Percentiles rank a stretch among this genome's conserved stretches.
phyloP scores from a whole-genome alignment of 345 rosid species.

The Barbarea vulgaris region DNA sequence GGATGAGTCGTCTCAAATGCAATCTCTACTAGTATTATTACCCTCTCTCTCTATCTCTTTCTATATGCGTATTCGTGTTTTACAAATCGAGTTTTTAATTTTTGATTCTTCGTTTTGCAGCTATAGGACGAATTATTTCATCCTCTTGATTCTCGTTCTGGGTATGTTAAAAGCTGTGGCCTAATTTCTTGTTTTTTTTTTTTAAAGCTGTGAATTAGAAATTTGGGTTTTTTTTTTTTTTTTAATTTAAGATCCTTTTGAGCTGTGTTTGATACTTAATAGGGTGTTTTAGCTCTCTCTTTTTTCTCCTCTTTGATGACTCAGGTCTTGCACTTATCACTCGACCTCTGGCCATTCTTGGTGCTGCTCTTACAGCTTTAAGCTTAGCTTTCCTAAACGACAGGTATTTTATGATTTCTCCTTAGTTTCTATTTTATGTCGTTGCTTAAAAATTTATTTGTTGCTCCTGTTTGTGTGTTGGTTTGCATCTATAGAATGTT shows the following conservation, averaged over 20 bases:
- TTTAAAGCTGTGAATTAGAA: background rate
- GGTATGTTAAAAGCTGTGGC: conserved; percentile 23
- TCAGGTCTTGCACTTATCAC: conserved; percentile 45
- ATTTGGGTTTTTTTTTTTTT: conserved; percentile 14
- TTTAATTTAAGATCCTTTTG: background rate
- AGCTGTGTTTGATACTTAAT: background rate
- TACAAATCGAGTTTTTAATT: background rate
- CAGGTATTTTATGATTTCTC: conserved; percentile 25
- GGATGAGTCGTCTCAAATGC: conserved; percentile 48
- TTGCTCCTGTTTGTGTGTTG: background rate
- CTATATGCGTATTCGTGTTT: background rate
- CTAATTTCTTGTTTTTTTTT: background rate
- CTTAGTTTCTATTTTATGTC: background rate
- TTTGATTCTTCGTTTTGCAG: conserved; percentile 28
- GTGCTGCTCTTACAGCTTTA: conserved; percentile 42
- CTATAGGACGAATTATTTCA: conserved; percentile 46
- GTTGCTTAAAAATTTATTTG: background rate
- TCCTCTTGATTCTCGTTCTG: conserved; percentile 36
- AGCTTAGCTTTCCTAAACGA: conserved; percentile 46
- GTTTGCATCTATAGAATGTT: background rate
- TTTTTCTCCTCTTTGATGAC: background rate
- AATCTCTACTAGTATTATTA: conserved; percentile 42
- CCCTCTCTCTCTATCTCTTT: background rate
- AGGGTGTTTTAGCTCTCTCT: no score
- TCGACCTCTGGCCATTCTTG: conserved; percentile 37